Percentiles rank a stretch among this genome's conserved stretches.
These are phyloP conservation scores for Arachnopeziza araneosa DNA, from an alignment of 2,329 filamentous ascomycete genomes.

Conservation along the genomic window DNA sequence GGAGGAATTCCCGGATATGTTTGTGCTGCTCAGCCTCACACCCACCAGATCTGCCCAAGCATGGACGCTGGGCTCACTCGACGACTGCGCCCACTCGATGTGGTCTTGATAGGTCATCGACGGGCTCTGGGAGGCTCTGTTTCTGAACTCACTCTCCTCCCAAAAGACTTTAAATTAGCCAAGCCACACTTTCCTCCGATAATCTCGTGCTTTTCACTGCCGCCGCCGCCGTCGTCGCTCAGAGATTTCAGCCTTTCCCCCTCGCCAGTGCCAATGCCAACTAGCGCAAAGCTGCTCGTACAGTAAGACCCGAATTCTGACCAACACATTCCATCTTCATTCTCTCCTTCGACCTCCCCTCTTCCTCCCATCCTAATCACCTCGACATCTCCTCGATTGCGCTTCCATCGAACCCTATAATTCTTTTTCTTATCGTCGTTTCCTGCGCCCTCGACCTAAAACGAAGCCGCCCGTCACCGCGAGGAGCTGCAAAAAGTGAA, in stretches of 20 bases:
- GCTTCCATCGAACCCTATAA: neutral
- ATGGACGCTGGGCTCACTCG: neutral
- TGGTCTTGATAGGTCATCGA: neutral
- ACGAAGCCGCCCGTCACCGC: neutral
- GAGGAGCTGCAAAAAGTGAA: neutral
- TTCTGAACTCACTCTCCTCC: neutral
- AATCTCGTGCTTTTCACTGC: neutral
- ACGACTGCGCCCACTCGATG: neutral
- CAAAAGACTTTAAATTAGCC: neutral
- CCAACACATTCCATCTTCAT: neutral
- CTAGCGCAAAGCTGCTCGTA: too few species aligned
- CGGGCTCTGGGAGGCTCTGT: neutral
- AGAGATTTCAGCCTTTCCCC: neutral
- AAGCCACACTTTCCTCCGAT: neutral
- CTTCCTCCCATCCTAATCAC: neutral
- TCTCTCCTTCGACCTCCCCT: neutral
- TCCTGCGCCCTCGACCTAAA: neutral
- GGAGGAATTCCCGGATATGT: neutral
- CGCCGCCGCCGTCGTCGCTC: too few species aligned
- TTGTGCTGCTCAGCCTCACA: neutral
- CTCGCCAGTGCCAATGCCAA: neutral
- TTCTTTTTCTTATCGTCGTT: neutral
- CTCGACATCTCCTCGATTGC: neutral
- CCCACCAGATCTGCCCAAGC: neutral
- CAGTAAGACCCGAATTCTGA: neutral